phyloP scores from a whole-genome alignment of 805 yeast genomes.

The Lachancea kluyveri region DNA sequence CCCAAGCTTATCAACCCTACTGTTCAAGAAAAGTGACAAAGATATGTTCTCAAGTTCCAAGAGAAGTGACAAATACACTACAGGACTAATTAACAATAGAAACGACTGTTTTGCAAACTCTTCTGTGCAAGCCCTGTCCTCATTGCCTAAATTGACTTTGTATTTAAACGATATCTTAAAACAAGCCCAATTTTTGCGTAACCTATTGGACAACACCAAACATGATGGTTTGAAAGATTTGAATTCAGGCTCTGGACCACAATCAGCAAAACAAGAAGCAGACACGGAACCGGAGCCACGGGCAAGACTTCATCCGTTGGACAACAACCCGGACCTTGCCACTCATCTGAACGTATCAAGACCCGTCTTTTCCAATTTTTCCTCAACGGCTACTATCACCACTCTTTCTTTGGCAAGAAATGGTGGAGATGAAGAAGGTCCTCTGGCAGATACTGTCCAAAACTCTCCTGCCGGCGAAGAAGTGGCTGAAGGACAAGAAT shows the following conservation, averaged over 20 bases:
- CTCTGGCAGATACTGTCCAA: constrained; percentile 1
- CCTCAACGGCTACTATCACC: constrained; percentile 13
- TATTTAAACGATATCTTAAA: constrained; percentile 41
- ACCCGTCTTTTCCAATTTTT: constrained; percentile 6
- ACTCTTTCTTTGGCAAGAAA: constrained; percentile 4
- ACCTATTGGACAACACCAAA: constrained; percentile 6
- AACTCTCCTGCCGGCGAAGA: constrained; percentile 1
- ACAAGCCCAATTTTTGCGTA: constrained; percentile 12
- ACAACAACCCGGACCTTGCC: no score
- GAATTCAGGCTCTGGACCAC: background rate
- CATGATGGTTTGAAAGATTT: background rate
- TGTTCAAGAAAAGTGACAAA: constrained; percentile 9
- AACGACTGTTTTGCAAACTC: constrained; percentile 94
- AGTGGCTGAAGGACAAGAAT: constrained; percentile 2
- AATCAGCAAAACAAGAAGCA: constrained; percentile 6
- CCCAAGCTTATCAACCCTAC: constrained; percentile 14
- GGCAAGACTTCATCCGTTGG: no score
- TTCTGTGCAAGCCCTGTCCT: constrained; percentile 70
- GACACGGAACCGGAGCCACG: no score
- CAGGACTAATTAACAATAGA: constrained; percentile 75
- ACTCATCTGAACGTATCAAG: no score
- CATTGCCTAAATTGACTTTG: constrained; percentile 51
- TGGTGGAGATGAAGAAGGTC: background rate
- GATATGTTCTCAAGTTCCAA: constrained; percentile 26
- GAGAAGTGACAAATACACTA: constrained; percentile 68